Evolutionary conservation across 2,329 filamentous ascomycete genomes (phyloP).

Genomic region (Colletotrichum sp.): DNA sequence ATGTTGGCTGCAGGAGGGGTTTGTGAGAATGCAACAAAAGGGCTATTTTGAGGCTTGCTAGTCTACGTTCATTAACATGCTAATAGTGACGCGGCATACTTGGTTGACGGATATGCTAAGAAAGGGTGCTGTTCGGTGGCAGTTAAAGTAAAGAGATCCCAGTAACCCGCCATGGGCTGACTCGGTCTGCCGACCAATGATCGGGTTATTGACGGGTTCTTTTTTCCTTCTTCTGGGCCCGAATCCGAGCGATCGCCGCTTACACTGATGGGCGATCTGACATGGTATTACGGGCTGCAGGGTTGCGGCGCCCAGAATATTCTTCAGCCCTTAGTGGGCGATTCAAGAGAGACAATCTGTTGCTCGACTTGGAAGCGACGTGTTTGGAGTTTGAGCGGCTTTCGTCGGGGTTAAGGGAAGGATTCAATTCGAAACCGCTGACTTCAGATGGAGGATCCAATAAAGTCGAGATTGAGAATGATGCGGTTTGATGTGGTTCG

Average conservation of each 20-base stretch:
- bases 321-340: not conserved
- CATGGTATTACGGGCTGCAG: not conserved
- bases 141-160: not conserved
- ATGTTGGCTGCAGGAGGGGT: not conserved
- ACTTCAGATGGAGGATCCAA: slow-evolving; percentile 39
- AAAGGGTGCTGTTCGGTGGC: not conserved
- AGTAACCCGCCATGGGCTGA: not conserved
- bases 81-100: not conserved
- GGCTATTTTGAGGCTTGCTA: not conserved
- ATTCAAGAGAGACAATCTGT: not conserved
- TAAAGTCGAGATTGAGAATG: slow-evolving; percentile 22
- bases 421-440: slow-evolving; percentile 33
- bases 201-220: not conserved
- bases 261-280: not conserved
- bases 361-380: not conserved
- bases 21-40: not conserved
- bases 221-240: not conserved
- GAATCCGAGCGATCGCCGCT: not conserved
- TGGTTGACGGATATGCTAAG: not conserved
- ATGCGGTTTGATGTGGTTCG: not conserved
- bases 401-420: not conserved
- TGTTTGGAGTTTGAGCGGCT: not conserved
- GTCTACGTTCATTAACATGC: not conserved
- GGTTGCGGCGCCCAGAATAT: not conserved
- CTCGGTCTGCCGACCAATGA: not conserved